Conservation (phyloP, 306 rosid genomes). For the Gillenia trifoliata region DNA sequence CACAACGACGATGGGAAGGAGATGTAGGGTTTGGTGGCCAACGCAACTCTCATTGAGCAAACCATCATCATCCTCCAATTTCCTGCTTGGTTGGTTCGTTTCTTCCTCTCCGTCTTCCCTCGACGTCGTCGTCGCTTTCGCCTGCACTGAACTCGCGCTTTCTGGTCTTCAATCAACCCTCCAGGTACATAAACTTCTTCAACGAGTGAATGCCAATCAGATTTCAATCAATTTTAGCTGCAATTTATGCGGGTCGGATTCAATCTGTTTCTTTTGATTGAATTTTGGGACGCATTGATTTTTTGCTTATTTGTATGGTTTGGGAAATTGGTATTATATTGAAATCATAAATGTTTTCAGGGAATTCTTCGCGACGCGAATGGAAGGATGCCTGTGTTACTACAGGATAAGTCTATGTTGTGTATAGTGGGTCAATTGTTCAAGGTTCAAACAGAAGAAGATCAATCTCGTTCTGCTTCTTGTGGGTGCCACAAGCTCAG, state of each 20-base stretch:
- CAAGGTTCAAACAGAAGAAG: constrained; percentile 24
- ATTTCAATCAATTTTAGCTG: background rate
- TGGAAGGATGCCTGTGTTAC: constrained; percentile 53
- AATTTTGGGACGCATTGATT: background rate
- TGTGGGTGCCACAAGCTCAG: constrained; percentile 37
- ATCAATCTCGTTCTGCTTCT: constrained; percentile 26
- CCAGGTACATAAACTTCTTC: constrained; percentile 53
- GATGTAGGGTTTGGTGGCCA: constrained; percentile 98
- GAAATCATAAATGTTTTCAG: constrained; percentile 27
- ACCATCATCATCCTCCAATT: constrained; percentile 36
- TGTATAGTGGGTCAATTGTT: constrained; percentile 53
- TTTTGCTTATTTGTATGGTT: background rate
- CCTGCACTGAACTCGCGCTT: constrained; percentile 39
- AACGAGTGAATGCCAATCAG: background rate
- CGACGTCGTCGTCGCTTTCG: constrained; percentile 69
- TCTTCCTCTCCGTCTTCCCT: constrained; percentile 54
- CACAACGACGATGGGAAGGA: constrained; percentile 43
- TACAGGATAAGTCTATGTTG: constrained; percentile 58
- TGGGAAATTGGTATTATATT: background rate
- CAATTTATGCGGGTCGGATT: background rate
- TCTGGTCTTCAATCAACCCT: constrained; percentile 35
- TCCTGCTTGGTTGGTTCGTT: constrained; percentile 85
- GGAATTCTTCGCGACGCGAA: constrained; percentile 47
- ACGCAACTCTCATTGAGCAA: constrained; percentile 47
- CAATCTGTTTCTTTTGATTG: background rate